Base-by-base conservation (phyloP, 805 yeast species). In the Groenewaldozyma salmanticensis region DNA sequence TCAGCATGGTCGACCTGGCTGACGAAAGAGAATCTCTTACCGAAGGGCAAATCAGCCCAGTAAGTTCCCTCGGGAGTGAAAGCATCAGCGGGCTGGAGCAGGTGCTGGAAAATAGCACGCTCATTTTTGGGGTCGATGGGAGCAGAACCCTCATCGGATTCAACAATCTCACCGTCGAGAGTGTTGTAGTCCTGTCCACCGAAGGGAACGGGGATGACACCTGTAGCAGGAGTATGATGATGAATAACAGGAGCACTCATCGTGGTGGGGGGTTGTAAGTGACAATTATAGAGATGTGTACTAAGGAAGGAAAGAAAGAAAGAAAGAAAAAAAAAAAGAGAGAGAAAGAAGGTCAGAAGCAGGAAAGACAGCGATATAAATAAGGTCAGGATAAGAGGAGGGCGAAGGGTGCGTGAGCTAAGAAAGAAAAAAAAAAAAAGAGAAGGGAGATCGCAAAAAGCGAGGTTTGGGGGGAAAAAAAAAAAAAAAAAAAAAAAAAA, bases 171-270 rank as follows among this genome's bases (percentile, higher is more conserved):
- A 21, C 62, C 64, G 40, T 60, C 59, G 27, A 53, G 48, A 40
- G 62, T 75, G 71, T 40, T 59, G 44, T 60, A 59, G 21, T 54
- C 63, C 49, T 53, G 57, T 29, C 52, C 64, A n/a, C 66, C 66
- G 42, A 57, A 52, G 20, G 66, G 66, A 18, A 59, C 57, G 18
- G 65, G 63, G 39, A 61, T 58, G 40, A 52, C 52, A 15, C 62
- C 66, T 13, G 59, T 48, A 19, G 56, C 38, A 15, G 66, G 65
- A n/a, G 44, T 53, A 41, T 61, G 65, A 47, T 53, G 62, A 17
- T 15, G 34, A 6, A n/a, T n/a, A n/a, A n/a, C n/a, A n/a, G n/a
- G n/a, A n/a, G n/a, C n/a, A n/a, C n/a, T n/a, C n/a, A n/a, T n/a
- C n/a, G n/a, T n/a, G n/a, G n/a, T n/a, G n/a, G n/a, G n/a, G n/a